Percentiles rank a stretch among this genome's conserved stretches.
Evolutionary conservation across 169 alveolate species (phyloP).

Genomic region (Cryptosporidium andersoni): DNA sequence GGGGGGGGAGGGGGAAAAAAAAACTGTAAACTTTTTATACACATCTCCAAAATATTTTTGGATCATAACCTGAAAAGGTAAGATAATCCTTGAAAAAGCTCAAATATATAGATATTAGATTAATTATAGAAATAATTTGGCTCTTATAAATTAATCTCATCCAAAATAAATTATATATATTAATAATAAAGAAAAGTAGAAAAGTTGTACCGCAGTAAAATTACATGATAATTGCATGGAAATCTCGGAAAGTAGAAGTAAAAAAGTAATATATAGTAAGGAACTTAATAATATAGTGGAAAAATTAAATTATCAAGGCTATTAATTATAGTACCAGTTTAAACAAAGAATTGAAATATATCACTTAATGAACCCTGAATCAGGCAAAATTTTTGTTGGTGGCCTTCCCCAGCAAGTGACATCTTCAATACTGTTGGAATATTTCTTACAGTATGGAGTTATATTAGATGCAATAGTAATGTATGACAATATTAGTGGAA

Average conservation of each 20-base stretch:
- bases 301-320: not conserved
- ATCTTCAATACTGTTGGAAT: conserved; percentile 67
- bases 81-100: no score
- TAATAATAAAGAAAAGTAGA: no score
- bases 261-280: no score
- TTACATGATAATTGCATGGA: not conserved
- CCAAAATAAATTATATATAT: no score
- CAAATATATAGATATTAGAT: no score
- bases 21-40: no score
- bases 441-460: conserved; percentile 74
- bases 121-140: no score
- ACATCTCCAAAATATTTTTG: no score
- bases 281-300: not conserved
- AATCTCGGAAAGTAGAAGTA: conserved; percentile 3
- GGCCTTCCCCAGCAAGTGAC: conserved; percentile 77
- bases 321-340: not conserved
- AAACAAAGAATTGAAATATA: not conserved
- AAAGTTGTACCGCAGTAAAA: no score
- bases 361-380: conserved; percentile 19
- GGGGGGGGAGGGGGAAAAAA: no score
- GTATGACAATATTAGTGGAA: conserved; percentile 79
- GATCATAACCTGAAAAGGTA: no score
- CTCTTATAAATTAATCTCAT: no score
- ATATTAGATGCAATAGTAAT: conserved; percentile 77
- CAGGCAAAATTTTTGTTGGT: conserved; percentile 77